Evolutionary conservation across 768 basidiomycete species (phyloP).

Genomic region (Leccinum fibrillosum): DNA sequence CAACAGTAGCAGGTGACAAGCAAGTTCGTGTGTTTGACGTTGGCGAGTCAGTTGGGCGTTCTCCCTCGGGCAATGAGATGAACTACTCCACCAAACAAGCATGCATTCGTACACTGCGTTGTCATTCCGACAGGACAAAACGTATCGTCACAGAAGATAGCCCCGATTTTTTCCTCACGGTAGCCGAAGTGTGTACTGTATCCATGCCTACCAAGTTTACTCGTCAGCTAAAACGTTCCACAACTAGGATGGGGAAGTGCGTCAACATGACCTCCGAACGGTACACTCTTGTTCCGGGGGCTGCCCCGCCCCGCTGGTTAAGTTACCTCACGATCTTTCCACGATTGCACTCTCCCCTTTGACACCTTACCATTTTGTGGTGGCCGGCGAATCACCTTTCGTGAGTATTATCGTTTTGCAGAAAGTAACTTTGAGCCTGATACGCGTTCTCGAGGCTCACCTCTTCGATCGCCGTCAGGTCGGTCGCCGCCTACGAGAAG

Average conservation of each 20-base stretch:
- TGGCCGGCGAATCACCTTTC: slow-evolving; percentile 76
- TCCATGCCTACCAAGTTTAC: background rate
- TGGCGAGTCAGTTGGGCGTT: slow-evolving; percentile 38
- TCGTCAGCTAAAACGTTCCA: slow-evolving; percentile 17
- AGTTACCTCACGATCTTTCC: slow-evolving; percentile 62
- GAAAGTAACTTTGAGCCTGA: background rate
- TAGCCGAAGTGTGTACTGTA: slow-evolving; percentile 62
- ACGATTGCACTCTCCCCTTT: slow-evolving; percentile 74
- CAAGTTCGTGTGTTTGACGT: slow-evolving; percentile 81
- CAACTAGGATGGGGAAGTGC: slow-evolving; percentile 75
- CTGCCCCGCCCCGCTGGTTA: slow-evolving; percentile 73
- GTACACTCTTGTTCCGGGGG: slow-evolving; percentile 56
- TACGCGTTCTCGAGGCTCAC: slow-evolving; percentile 15
- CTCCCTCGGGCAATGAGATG: slow-evolving; percentile 41
- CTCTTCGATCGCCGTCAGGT: slow-evolving; percentile 80
- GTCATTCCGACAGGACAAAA: slow-evolving; percentile 74
- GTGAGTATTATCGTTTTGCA: slow-evolving; percentile 40
- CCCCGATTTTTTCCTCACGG: slow-evolving; percentile 71
- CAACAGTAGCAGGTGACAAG: slow-evolving; percentile 69
- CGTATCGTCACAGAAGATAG: slow-evolving; percentile 77
- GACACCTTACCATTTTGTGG: slow-evolving; percentile 80
- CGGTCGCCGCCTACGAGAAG: slow-evolving; percentile 54
- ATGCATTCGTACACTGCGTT: slow-evolving; percentile 55
- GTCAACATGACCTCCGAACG: slow-evolving; percentile 81
- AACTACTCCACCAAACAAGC: slow-evolving; percentile 45